A percentile compares a stretch with the other conserved stretches of the same genome.
These are phyloP conservation scores for Leptomonas seymouri DNA, from an alignment of 208 protist genomes.

Conservation along the genomic window DNA sequence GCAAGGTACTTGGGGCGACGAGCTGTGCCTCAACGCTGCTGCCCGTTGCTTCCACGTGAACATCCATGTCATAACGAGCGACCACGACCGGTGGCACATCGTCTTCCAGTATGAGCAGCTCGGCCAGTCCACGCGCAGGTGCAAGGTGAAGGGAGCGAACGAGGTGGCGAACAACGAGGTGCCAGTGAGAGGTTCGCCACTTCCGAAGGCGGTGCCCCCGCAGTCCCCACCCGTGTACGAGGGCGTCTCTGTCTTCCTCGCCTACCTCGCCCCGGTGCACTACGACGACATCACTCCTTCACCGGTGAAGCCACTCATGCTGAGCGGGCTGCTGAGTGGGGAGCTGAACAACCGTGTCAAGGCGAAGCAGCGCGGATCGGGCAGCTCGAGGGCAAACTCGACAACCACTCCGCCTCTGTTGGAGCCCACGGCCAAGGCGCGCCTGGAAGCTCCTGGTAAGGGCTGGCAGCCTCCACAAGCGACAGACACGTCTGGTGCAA, in stretches of 20 bases:
- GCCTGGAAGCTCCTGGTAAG: background rate
- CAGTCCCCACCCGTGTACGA: constrained; percentile 4
- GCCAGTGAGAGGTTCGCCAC: constrained; percentile 6
- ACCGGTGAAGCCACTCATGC: constrained; percentile 32
- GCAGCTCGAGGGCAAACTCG: background rate
- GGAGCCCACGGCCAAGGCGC: background rate
- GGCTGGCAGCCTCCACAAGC: background rate
- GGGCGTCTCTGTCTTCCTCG: constrained; percentile 70
- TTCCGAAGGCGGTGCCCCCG: constrained; percentile 1
- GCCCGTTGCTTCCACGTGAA: constrained; percentile 83
- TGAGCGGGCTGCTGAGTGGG: constrained; percentile 48
- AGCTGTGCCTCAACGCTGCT: constrained; percentile 85
- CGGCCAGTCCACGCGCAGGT: constrained; percentile 19
- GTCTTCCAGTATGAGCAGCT: constrained; percentile 80
- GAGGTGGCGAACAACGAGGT: constrained; percentile 7
- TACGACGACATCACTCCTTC: constrained; percentile 76
- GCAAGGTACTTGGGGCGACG: constrained; percentile 77
- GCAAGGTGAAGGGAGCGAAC: background rate
- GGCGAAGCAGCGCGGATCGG: constrained; percentile 18
- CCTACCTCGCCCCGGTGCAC: constrained; percentile 78
- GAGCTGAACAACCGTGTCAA: constrained; percentile 41
- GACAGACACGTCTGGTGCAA: background rate
- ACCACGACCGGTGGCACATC: constrained; percentile 70
- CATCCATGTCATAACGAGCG: constrained; percentile 89
- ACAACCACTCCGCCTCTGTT: background rate